Evolutionary conservation across 768 basidiomycete species (phyloP), one percentile per base, ranked within the genome.

Genomic region (Cystofilobasidium bisporidii): DNA sequence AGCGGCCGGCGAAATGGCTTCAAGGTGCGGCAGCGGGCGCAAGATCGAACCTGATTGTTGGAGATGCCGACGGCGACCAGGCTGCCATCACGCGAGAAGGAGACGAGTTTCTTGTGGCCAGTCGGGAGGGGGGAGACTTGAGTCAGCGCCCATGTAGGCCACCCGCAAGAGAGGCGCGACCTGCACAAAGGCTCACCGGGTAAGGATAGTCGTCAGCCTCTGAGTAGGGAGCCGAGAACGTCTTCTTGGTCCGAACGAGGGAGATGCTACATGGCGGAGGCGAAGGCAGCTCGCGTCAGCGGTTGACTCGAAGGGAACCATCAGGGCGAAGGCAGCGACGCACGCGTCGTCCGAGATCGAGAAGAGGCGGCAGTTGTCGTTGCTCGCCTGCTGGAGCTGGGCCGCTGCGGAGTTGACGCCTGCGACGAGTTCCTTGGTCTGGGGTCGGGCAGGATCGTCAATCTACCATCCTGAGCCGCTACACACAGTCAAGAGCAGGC

Each of bases 81-180:
- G 30, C 78, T 80, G 28, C 82, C 81, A 71, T 86, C 81, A 9
- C 85, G 85, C 47, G 91, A 91, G 64, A 97, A 79, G 1, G 84
- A 82, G 1, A 91, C 92, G 28, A 92, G 86, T 85, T 89, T 93
- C 93, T 96, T n/a, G n/a, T n/a, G n/a, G 75, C 63, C n/a, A 45
- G 38, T 59, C 3, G 22, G 10, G 30, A 56, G 0, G 50, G 12
- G 26, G 2, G 22, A n/a, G 28, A 58, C 18, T n/a, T n/a, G n/a
- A n/a, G n/a, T n/a, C n/a, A n/a, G n/a, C n/a, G n/a, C n/a, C n/a
- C n/a, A n/a, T n/a, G n/a, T n/a, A n/a, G n/a, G n/a, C n/a, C n/a
- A n/a, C n/a, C 43, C 18, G 56, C 45, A 14, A 32, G 38, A n/a
- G 4, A 9, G 26, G 32, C 28, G 30, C 4, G 18, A 22, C 45